Conservation (phyloP, 352 stramenopile species). For the Pythium volutum region DNA sequence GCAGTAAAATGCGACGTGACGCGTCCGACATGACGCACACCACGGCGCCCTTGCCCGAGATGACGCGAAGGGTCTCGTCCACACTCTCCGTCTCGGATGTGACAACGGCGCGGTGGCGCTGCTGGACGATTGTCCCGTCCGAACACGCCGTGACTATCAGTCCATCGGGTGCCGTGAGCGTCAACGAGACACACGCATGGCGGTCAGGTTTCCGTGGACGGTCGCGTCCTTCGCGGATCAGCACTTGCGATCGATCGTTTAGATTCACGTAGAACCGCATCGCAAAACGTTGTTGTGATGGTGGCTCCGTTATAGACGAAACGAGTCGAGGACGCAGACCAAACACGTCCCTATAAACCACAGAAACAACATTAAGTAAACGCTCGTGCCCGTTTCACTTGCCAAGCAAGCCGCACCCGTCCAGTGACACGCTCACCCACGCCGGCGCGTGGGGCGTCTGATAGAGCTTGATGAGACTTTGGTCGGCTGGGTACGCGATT, state of each 20-base stretch:
- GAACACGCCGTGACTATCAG: constrained; percentile 52
- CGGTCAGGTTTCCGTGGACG: constrained; percentile 48
- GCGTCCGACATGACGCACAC: constrained; percentile 42
- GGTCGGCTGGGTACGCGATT: constrained; percentile 62
- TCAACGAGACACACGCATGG: constrained; percentile 38
- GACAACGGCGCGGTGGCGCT: not conserved
- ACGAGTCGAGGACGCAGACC: constrained; percentile 36
- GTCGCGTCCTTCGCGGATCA: constrained; percentile 33
- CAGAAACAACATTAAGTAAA: not conserved
- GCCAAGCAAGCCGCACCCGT: constrained; percentile 30
- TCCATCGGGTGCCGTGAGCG: constrained; percentile 49
- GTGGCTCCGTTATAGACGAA: not conserved
- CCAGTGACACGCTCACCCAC: constrained; percentile 70
- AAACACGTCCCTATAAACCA: constrained; percentile 45
- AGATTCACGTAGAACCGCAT: constrained; percentile 61
- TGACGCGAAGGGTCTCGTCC: constrained; percentile 41
- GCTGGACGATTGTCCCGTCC: constrained; percentile 55
- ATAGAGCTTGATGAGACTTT: constrained; percentile 54
- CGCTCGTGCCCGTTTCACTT: not conserved
- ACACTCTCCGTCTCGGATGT: not conserved
- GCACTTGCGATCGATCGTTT: constrained; percentile 44
- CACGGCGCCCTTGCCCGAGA: constrained; percentile 55
- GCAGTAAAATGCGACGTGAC: constrained; percentile 38
- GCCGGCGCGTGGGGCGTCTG: constrained; percentile 35
- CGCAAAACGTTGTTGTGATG: constrained; percentile 15